Base-by-base conservation (phyloP, 129 eudicot genomes). In the Centella asiatica region DNA sequence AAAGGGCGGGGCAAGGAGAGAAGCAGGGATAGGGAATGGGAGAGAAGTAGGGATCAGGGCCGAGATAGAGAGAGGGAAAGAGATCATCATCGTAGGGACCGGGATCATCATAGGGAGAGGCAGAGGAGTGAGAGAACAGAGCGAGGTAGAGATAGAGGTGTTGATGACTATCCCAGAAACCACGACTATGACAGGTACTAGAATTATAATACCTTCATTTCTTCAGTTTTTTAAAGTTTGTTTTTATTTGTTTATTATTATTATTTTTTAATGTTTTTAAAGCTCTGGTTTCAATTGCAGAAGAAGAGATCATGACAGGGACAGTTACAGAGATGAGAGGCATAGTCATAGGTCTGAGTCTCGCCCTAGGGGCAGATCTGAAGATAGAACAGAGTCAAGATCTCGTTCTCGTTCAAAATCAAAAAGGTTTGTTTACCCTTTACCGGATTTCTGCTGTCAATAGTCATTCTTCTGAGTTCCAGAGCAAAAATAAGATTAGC, bases 91-190 rank as follows among this genome's bases (percentile, higher is more conserved):
- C 63, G 22, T 25, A 64, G 57, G 50, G 71, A 69, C 2, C 60
- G 61, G 3, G 67, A 51, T 18, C 51, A 56, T 49, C 71, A 76
- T 12, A 65, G 69, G 31, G 81, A 70, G 39, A 70, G 94, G 68
- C 94, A 86, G 20, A 74, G 95, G 27, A 69, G 89, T 68, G 97
- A 90, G 61, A 79, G 85, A 71, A 71, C 83, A 57, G 87, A 83
- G 62, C 73, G 88, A 71, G 88, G 81, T 31, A 76, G 84, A 70
- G 88, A 82, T 52, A 76, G 82, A 55, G 99, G 85, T 15, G 95
- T 80, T 68, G 96, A 87, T 69, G 95, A 93, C 62, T 56, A 77
- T 72, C 65, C 73, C 76, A 73, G 83, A 66, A 71, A 78, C 77
- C 87, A 87, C 19, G 89, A 81, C 53, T 69, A 68, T 77, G 94